A percentile compares a stretch with the other conserved stretches of the same genome.
Evolutionary conservation across 305 asterid genomes (phyloP).

Genomic region (Salvia sclarea): DNA sequence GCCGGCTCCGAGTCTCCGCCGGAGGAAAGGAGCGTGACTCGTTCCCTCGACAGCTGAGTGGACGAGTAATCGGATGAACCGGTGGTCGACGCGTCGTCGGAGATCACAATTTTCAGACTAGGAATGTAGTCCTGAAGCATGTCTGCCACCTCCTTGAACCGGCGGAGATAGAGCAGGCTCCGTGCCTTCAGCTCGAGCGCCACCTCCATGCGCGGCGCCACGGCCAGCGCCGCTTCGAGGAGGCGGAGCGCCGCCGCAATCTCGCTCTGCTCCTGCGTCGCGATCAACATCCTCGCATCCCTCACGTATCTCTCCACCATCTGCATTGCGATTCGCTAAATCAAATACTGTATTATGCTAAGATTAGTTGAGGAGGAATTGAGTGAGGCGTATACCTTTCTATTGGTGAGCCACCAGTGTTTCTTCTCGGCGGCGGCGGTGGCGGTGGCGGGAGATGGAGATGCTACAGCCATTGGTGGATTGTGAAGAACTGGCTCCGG

Average conservation of each 20-base stretch:
- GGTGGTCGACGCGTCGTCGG: constrained; percentile 52
- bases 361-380: neutral
- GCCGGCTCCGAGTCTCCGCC: constrained; percentile 50
- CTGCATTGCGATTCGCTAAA: constrained; percentile 38
- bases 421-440: constrained; percentile 64
- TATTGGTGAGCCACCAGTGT: constrained; percentile 94
- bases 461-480: constrained; percentile 57
- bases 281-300: constrained; percentile 71
- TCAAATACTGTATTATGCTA: neutral
- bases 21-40: constrained; percentile 63
- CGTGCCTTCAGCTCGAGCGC: constrained; percentile 84
- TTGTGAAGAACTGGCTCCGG: constrained; percentile 28
- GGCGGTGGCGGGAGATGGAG: constrained; percentile 43
- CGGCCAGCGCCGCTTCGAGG: constrained; percentile 67
- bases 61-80: constrained; percentile 61
- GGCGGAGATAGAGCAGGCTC: constrained; percentile 65
- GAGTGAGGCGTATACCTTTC: constrained; percentile 46
- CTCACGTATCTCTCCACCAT: constrained; percentile 76
- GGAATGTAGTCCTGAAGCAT: constrained; percentile 88
- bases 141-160: constrained; percentile 83
- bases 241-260: constrained; percentile 65
- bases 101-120: constrained; percentile 50
- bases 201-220: constrained; percentile 70
- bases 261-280: constrained; percentile 55
- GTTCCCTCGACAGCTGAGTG: constrained; percentile 60